Evolutionary conservation across 78 protist genomes (phyloP).

Genomic region (Monocercomonoides exilis): DNA sequence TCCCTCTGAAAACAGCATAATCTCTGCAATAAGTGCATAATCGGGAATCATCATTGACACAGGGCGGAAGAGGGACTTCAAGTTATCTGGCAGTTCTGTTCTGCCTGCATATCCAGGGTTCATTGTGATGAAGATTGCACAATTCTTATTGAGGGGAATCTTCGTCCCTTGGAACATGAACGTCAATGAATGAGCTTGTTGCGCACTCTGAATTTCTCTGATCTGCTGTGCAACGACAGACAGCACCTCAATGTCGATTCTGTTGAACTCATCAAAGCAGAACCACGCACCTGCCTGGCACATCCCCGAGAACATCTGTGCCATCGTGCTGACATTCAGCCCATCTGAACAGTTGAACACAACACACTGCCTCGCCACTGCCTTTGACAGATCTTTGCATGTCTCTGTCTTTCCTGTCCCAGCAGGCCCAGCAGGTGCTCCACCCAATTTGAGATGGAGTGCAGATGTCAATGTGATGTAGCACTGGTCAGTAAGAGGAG

Average conservation of each 20-base stretch:
- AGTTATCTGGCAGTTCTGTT: constrained; percentile 80
- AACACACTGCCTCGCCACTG: constrained; percentile 22
- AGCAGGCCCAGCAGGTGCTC: constrained; percentile 62
- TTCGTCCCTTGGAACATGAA: constrained; percentile 38
- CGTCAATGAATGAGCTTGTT: neutral
- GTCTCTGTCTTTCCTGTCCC: constrained; percentile 41
- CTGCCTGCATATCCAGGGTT: constrained; percentile 67
- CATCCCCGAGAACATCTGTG: constrained; percentile 28
- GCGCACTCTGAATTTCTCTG: constrained; percentile 31
- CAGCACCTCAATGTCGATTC: constrained; percentile 57
- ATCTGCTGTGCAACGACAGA: constrained; percentile 39
- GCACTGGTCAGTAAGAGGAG: constrained; percentile 64
- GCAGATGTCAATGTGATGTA: constrained; percentile 20
- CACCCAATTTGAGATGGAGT: constrained; percentile 50
- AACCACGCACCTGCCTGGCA: constrained; percentile 34
- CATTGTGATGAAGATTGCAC: constrained; percentile 72
- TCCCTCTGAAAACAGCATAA: constrained; percentile 44
- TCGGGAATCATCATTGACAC: constrained; percentile 68
- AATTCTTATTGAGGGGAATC: constrained; percentile 22
- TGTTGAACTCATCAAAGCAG: constrained; percentile 54
- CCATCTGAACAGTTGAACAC: constrained; percentile 66
- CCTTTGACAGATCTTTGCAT: constrained; percentile 27
- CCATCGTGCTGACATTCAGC: constrained; percentile 62
- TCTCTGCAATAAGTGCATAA: constrained; percentile 40
- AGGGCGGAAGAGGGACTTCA: constrained; percentile 69